Evolutionary conservation across 148 eudicot genomes (phyloP), one percentile per base, ranked within the genome.

Genomic region (Camellia granthamiana): DNA sequence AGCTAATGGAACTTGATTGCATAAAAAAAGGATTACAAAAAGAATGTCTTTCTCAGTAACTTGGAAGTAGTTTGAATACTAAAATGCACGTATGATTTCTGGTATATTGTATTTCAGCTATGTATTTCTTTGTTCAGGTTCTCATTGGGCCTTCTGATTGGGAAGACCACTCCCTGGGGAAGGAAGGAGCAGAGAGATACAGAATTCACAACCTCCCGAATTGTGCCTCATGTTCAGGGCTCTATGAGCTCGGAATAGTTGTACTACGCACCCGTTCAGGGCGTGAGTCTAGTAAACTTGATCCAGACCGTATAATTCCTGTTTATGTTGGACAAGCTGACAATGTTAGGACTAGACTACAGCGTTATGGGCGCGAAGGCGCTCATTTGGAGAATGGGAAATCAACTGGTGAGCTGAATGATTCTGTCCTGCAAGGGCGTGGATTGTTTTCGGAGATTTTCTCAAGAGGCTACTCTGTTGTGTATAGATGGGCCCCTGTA

Each of bases 291-390:
- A 74, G 81, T 41, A 90, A 87, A 78, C 83, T 91, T 69, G 91
- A 88, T 23, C 52, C 84, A 2, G 81, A 85, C 21, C 74, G 49
- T 55, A 82, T 95, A 65, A 83, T 93, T 76, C 90, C 92, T 67
- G 97, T 93, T 63, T 95, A 95, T 79, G 80, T 95, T 74, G 98
- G 98, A 21, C 93, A 95, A 77, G 90, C 98, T 75, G 95, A 93
- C 63, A 93, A 92, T 87, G 92, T 93, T 55, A 87, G 94, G 84
- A 84, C 88, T 63, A 88, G 98, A 81, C 81, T 95, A 9, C 98
- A 95, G 73, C 74, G 81, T 8, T 93, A 93, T 84, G 98, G 99
- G 49, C 91, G 93, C 3, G 86, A 84, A 56, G 98, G 98, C 13
- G 87, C 93, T 43, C 98, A 95, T 88, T 85, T 93, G 81, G 92